Base-by-base conservation (phyloP, 1,139 yeast genomes). In the Sporopachydermia cereana region DNA sequence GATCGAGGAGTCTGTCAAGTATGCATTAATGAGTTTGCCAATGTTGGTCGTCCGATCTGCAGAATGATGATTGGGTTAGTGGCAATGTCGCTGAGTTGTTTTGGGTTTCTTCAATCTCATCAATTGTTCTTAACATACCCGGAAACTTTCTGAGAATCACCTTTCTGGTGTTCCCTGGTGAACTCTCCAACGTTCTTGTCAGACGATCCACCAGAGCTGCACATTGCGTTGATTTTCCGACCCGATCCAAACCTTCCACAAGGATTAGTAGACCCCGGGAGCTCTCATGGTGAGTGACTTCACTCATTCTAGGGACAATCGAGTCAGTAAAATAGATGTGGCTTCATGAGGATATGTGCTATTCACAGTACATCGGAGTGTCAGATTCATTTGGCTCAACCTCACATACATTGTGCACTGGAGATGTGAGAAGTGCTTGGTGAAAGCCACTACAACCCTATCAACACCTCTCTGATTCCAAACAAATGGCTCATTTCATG, bases 151-250 rank as follows among this genome's bases (percentile, higher is more conserved):
- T 54, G 42, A 83, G 62, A 46, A 66, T 66, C 2, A 74, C 74
- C 16, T 64, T 48, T 2, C 53, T 50, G 2, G 62, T 61, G 1
- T 53, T 49, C 2, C 36, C 41, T n/a, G 36, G 29, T 2, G 50
- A 48, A 3, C 64, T n/a, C n/a, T n/a, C n/a, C n/a, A n/a, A n/a
- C n/a, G n/a, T n/a, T n/a, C 9, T 21, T 34, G 7, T 34, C 39
- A 34, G 17, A 2, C 44, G 24, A 2, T 64, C 57, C 1, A 66
- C 57, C 3, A 85, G 64, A 3, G 64, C 54, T 2, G 64, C 65
- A 2, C 91, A 81, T 60, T 93, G 98, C 0, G 97, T 88, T 1
- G 96, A 77, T 59, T 93, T 93, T 0, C 99, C 99, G 0, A 97
- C 82, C 45, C 98, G 67, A 58, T 93, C 99, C 1, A 91, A 74